Conservation (phyloP, 2,329 filamentous ascomycete species). For the Beauveria brongniartii region DNA sequence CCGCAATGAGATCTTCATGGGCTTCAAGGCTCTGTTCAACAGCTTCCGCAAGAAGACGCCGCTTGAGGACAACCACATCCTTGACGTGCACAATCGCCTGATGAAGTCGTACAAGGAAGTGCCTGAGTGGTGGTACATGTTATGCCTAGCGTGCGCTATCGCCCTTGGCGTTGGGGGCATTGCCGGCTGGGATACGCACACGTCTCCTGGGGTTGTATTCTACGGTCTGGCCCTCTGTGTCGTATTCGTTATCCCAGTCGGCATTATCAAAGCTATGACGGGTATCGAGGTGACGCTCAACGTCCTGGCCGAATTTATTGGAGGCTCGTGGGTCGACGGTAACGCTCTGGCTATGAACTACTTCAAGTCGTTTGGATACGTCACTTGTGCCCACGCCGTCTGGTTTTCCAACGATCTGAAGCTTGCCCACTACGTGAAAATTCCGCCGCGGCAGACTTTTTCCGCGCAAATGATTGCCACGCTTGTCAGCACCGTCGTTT, state of each 20-base stretch:
- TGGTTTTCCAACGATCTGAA: conserved; percentile 42
- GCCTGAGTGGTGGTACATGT: conserved; percentile 47
- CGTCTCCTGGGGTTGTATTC: conserved; percentile 42
- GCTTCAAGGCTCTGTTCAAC: conserved; percentile 38
- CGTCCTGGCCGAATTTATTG: conserved; percentile 46
- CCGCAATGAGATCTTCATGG: conserved; percentile 40
- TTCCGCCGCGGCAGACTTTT: conserved; percentile 53
- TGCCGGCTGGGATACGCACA: conserved; percentile 41
- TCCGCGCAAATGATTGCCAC: conserved; percentile 51
- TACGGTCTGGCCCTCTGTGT: conserved; percentile 41
- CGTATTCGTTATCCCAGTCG: conserved; percentile 43
- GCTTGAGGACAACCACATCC: conserved; percentile 26
- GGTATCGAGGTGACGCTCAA: conserved; percentile 44
- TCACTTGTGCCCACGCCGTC: conserved; percentile 43
- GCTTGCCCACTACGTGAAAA: conserved; percentile 50
- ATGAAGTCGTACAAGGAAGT: conserved; percentile 40
- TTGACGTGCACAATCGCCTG: conserved; percentile 41
- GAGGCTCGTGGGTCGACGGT: conserved; percentile 41
- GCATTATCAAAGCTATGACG: conserved; percentile 46
- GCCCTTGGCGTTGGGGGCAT: conserved; percentile 39
- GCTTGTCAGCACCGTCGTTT: conserved; percentile 43
- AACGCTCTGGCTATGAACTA: conserved; percentile 46
- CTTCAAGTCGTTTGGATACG: conserved; percentile 45
- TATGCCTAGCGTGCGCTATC: conserved; percentile 34
- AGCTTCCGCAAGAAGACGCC: conserved; percentile 35